Percentiles rank a stretch among this genome's conserved stretches.
Conservation (phyloP, 2,329 filamentous ascomycete genomes). For the Cercospora canescens region DNA sequence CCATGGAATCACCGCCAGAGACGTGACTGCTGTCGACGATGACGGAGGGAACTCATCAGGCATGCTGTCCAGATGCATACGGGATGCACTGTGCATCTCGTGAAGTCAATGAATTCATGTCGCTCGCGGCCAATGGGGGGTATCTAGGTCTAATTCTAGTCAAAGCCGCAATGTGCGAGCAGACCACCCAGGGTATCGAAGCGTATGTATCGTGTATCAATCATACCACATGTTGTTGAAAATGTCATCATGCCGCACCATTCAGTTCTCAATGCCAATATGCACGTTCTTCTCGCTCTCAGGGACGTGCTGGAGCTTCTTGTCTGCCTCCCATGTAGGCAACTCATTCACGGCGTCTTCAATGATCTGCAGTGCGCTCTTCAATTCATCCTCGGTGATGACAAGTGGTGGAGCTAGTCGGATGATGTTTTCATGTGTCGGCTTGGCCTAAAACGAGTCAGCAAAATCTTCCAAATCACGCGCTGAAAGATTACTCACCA, state of each 20-base stretch:
- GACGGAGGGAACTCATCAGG: background rate
- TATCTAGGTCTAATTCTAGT: slow-evolving; percentile 18
- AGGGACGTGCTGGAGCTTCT: slow-evolving; percentile 58
- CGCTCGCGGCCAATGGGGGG: background rate
- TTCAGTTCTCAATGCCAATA: slow-evolving; percentile 59
- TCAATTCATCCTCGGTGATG: slow-evolving; percentile 85
- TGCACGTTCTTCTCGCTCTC: slow-evolving; percentile 62
- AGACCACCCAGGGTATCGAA: background rate
- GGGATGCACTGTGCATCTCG: background rate
- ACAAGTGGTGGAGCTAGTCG: slow-evolving; percentile 94
- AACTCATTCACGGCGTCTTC: slow-evolving; percentile 79
- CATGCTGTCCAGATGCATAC: background rate
- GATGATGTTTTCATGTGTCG: slow-evolving; percentile 98
- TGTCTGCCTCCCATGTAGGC: slow-evolving; percentile 62
- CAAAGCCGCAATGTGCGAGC: slow-evolving; percentile 4
- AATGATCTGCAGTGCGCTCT: slow-evolving; percentile 76
- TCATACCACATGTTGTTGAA: background rate
- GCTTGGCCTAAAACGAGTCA: slow-evolving; percentile 87
- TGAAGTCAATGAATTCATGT: background rate
- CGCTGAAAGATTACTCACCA: slow-evolving; percentile 60
- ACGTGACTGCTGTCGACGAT: background rate
- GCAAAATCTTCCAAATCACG: slow-evolving; percentile 46
- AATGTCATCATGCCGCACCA: background rate
- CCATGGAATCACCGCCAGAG: background rate
- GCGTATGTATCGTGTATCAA: background rate